Conservation (phyloP, 2,329 filamentous ascomycete species). For the Cryphonectria carpinicola region DNA sequence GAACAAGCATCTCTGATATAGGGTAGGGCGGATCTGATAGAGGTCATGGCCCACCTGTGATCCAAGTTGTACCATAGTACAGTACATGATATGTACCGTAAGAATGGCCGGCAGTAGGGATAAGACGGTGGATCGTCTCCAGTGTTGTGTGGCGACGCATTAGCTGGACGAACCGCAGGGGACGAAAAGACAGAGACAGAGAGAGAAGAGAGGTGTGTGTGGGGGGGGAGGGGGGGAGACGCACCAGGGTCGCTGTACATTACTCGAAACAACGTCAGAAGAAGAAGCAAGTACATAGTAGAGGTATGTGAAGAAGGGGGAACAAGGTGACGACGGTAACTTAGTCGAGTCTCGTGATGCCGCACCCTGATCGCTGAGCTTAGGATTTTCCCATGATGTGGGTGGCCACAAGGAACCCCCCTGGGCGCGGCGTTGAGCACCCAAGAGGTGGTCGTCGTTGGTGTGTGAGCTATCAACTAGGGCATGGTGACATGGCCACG, state of each 20-base stretch:
- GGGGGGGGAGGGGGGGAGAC: too few species aligned
- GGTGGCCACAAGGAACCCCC: conserved; percentile 22
- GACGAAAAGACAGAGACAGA: conserved; percentile 12
- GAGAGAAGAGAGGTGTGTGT: background rate
- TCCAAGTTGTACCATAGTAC: conserved; percentile 5
- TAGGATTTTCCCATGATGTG: conserved; percentile 19
- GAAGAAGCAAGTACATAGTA: conserved; percentile 21
- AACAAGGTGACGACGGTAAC: conserved; percentile 13
- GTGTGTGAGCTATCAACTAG: conserved; percentile 42
- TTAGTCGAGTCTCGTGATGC: conserved; percentile 24
- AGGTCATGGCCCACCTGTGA: conserved; percentile 22
- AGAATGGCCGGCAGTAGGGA: conserved; percentile 22
- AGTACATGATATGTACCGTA: conserved; percentile 3
- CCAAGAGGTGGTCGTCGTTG: conserved; percentile 35
- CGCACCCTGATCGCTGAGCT: conserved; percentile 23
- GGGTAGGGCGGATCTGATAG: conserved; percentile 25
- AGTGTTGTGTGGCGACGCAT: conserved; percentile 26
- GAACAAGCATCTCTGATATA: conserved; percentile 22
- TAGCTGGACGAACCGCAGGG: conserved; percentile 27
- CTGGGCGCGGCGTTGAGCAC: conserved; percentile 22
- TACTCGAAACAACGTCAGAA: conserved; percentile 29
- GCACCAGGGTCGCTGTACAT: conserved; percentile 17
- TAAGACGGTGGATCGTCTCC: conserved; percentile 22
- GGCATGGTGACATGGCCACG: conserved; percentile 47
- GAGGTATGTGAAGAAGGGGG: conserved; percentile 11